A percentile compares a stretch with the other conserved stretches of the same genome.
Conservation (phyloP, 1,284 basidiomycete species). For the Puccinia horiana region DNA sequence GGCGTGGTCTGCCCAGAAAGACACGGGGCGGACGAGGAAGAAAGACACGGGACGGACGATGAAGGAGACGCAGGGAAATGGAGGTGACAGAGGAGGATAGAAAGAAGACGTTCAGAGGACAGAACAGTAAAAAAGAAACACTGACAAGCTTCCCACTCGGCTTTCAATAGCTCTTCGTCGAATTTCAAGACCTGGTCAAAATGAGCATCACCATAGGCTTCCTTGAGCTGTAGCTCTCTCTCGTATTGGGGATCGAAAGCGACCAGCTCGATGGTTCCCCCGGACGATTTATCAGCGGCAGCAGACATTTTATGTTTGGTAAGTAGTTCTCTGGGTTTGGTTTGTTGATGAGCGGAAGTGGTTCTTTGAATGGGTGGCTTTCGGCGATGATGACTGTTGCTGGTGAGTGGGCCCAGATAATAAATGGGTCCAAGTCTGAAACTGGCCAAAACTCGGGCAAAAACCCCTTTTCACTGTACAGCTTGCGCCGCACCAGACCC, state of each 20-base stretch:
- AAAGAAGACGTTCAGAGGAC: background rate
- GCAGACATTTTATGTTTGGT: slow-evolving; percentile 23
- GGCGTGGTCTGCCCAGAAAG: too few species aligned
- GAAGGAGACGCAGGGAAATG: background rate
- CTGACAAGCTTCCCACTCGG: slow-evolving; percentile 41
- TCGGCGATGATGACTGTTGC: too few species aligned
- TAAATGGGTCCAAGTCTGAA: too few species aligned
- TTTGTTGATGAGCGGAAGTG: too few species aligned
- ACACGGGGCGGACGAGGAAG: background rate
- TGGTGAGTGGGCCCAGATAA: too few species aligned
- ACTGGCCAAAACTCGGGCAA: too few species aligned
- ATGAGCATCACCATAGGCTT: slow-evolving; percentile 12
- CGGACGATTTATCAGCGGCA: background rate
- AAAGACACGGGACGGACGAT: background rate
- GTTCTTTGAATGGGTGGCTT: too few species aligned
- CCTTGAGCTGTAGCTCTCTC: slow-evolving; percentile 11
- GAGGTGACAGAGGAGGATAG: background rate
- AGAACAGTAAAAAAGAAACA: background rate
- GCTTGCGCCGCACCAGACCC: too few species aligned
- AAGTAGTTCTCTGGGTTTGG: too few species aligned
- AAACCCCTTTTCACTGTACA: too few species aligned
- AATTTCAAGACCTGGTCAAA: slow-evolving; percentile 37
- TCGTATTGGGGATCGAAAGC: background rate
- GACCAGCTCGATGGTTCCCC: background rate
- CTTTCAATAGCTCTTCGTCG: slow-evolving; percentile 25